Percentiles rank a stretch among this genome's conserved stretches.
Evolutionary conservation across 495 filamentous ascomycete genomes (phyloP).

Genomic region (Aspergillus biplanus): DNA sequence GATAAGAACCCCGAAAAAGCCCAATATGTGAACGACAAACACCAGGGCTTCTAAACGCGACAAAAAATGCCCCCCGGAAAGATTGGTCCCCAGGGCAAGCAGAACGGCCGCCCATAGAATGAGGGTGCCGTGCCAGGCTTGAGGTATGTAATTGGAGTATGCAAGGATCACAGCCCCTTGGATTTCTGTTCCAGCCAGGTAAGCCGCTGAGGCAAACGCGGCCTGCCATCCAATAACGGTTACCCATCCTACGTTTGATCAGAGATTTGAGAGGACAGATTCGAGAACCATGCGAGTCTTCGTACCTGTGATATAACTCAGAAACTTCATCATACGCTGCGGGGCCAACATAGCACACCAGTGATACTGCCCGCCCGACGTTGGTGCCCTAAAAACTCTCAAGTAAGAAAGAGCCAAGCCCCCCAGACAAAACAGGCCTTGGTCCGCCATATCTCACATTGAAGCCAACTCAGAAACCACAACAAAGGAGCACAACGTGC

Average conservation of each 20-base stretch:
- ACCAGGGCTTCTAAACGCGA: constrained; percentile 49
- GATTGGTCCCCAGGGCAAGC: constrained; percentile 48
- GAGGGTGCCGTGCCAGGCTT: constrained; percentile 48
- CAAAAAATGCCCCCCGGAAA: constrained; percentile 41
- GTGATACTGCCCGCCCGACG: constrained; percentile 56
- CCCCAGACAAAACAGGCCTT: neutral
- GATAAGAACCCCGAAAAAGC: constrained; percentile 56
- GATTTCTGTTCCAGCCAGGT: constrained; percentile 44
- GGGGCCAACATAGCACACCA: constrained; percentile 58
- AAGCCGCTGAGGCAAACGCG: constrained; percentile 43
- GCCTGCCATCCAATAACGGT: constrained; percentile 52
- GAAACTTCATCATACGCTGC: constrained; percentile 36
- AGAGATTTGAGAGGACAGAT: neutral
- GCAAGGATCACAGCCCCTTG: constrained; percentile 45
- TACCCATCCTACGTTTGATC: constrained; percentile 43
- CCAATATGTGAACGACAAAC: constrained; percentile 52
- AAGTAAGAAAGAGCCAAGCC: neutral
- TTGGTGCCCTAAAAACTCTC: constrained; percentile 45
- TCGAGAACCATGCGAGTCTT: neutral
- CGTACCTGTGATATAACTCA: constrained; percentile 53
- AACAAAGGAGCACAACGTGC: constrained; percentile 33
- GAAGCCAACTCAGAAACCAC: constrained; percentile 48
- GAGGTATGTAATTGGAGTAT: constrained; percentile 36
- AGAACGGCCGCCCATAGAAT: constrained; percentile 45
- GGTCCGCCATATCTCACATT: constrained; percentile 31